Evolutionary conservation across 352 stramenopile genomes (phyloP).

Genomic region (Thalassiosira delicatula): DNA sequence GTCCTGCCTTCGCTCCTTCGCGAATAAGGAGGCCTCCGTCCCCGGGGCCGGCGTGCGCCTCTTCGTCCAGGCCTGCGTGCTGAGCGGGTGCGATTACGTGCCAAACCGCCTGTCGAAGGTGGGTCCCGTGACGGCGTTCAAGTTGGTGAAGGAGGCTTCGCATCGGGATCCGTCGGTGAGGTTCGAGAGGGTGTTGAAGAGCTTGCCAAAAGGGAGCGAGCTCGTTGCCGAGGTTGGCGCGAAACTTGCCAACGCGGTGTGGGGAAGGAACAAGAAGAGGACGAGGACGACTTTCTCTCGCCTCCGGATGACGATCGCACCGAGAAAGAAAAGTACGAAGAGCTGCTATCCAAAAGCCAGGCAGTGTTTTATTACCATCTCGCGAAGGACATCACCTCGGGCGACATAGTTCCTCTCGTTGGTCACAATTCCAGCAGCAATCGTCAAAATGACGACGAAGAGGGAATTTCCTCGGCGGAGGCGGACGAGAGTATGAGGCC

Average conservation of each 20-base stretch:
- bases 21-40: slow-evolving; percentile 52
- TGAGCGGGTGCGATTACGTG: slow-evolving; percentile 86
- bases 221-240: slow-evolving; percentile 23
- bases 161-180: slow-evolving; percentile 57
- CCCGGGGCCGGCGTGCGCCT: slow-evolving; percentile 72
- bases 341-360: slow-evolving; percentile 78
- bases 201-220: slow-evolving; percentile 36
- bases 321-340: slow-evolving; percentile 68
- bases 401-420: slow-evolving; percentile 45
- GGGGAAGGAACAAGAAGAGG: slow-evolving; percentile 16
- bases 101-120: slow-evolving; percentile 72
- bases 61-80: slow-evolving; percentile 85
- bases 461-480: neutral
- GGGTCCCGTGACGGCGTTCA: slow-evolving; percentile 80
- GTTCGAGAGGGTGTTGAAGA: slow-evolving; percentile 73
- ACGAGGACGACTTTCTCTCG: slow-evolving; percentile 33
- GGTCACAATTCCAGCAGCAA: slow-evolving; percentile 7
- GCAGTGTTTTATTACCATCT: slow-evolving; percentile 84
- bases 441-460: neutral
- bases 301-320: slow-evolving; percentile 11
- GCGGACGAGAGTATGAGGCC: slow-evolving; percentile 27
- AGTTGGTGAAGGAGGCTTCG: slow-evolving; percentile 71
- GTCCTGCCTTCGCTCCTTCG: slow-evolving; percentile 64
- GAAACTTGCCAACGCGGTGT: neutral
- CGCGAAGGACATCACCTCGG: slow-evolving; percentile 39